Evolutionary conservation across 176 grass and related monocot species (phyloP).

Genomic region (Avena insularis): DNA sequence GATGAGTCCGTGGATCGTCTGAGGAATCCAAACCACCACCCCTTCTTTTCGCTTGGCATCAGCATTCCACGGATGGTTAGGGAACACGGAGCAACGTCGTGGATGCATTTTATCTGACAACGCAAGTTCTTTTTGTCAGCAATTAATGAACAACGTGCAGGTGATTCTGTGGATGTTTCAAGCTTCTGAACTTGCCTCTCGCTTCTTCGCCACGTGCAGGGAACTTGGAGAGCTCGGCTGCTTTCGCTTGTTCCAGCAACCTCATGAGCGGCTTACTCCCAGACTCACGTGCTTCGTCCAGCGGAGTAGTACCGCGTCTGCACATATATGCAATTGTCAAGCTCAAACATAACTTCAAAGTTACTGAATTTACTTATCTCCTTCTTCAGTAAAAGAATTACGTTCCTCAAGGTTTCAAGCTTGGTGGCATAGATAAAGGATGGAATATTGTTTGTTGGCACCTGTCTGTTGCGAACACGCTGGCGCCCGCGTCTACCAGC

Average conservation of each 20-base stretch:
- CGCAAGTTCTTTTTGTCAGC: not conserved
- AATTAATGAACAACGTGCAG: not conserved
- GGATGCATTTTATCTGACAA: slow-evolving; percentile 71
- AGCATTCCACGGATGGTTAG: slow-evolving; percentile 68
- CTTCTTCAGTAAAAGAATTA: not conserved
- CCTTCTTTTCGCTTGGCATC: slow-evolving; percentile 62
- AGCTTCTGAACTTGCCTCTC: slow-evolving; percentile 42
- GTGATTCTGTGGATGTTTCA: not conserved
- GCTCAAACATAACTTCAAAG: not conserved
- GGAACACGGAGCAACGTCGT: slow-evolving; percentile 77
- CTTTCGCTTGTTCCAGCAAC: slow-evolving; percentile 71
- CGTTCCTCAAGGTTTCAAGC: not conserved
- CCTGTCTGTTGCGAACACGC: slow-evolving; percentile 79
- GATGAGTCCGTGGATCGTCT: slow-evolving; percentile 64
- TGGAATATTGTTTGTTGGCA: not conserved
- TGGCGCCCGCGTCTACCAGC: slow-evolving; percentile 82
- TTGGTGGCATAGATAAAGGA: not conserved
- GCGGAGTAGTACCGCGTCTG: slow-evolving; percentile 81
- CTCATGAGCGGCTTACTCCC: slow-evolving; percentile 64
- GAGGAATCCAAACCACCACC: slow-evolving; percentile 76
- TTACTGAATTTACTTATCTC: not conserved
- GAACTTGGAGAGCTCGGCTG: slow-evolving; percentile 69
- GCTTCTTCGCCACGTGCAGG: slow-evolving; percentile 59
- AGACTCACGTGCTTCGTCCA: slow-evolving; percentile 74
- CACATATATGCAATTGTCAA: not conserved